Evolutionary conservation across 1,139 yeast species (phyloP), one percentile per base, ranked within the genome.

Genomic region (Casaregolazyma suthepensis): DNA sequence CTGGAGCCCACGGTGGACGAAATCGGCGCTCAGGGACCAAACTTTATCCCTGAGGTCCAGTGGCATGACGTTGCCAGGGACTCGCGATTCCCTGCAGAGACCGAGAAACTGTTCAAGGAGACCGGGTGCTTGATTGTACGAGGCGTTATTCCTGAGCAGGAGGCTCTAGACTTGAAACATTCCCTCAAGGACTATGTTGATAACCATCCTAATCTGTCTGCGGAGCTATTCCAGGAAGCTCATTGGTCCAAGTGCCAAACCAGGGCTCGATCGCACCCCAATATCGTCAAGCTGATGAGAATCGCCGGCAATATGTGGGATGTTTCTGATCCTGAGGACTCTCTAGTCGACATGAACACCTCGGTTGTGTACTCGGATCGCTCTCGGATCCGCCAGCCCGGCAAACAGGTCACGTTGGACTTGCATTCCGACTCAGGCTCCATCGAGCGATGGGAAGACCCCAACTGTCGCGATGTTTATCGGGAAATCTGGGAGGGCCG

Each of bases 281-380:
- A 71, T 45, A 61, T 75, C 48, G 59, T 69, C 44, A 62, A 62
- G 31, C 57, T 71, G 7, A 68, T 74, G 61, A 60, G 63, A 5
- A 61, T 68, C 7, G 63, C 75, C 65, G 66, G 69, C 52, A 63
- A 68, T 15, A 63, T 71, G 51, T 76, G 76, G 68, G 74, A 51
- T 22, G 52, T 60, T 15, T 52, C 53, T 4, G 48, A 54, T 15
- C 20, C 53, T 13, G 47, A 50, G 13, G 52, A 57, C 6, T 55
- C 55, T 48, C 54, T 55, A 61, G 74, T 55, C 0, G 61, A 67
- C 13, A 56, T 77, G 23, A 58, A 75, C 42, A 51, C 52, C 35
- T 60, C 72, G 17, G 55, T 80, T 1, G 67, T 77, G 1, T 84
- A 78, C 63, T 88, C 88, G 0, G 75, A 80, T 26, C 77, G 87